Base-by-base conservation (phyloP, 306 rosid genomes). In the Crotalaria pallida region DNA sequence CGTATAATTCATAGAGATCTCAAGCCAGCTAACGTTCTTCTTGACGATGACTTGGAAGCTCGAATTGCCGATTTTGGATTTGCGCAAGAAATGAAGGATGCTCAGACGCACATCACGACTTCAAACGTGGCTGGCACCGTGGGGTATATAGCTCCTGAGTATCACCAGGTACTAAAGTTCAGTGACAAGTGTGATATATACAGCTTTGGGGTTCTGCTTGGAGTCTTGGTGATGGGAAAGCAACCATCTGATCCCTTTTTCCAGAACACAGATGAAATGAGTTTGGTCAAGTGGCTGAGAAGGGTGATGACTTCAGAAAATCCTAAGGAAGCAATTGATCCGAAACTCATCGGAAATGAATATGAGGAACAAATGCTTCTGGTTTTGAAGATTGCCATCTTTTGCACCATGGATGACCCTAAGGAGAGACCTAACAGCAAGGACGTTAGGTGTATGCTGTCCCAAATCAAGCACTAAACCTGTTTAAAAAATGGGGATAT, bases 1-100 rank as follows among this genome's bases (percentile, higher is more conserved):
- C 81, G 87, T 7, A 95, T 95, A 0, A 95, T 91, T 56, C 99
- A 95, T 22, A 74, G 99, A 5, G 97, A 89, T 77, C 86, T 95
- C 64, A 86, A 89, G 84, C 92, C 97, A 0, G 97, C 81, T 16
- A 95, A 91, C 18, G 55, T 91, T 41, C 86, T 95, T 48, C 88
- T 95, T 0, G 99, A 95, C 4, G 99, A 89, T 55, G 84, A 91
- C 26, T 86, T 91, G 96, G 99, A 89, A 52, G 99, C 97, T 7
- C 65, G 99, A 3, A 91, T 95, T 13, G 91, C 99, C 1, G 96
- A 95, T 84, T 95, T 95, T n/a, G 97, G 99, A 29, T 88, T 89
- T 1, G 99, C 99, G 0, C 91, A 95, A 57, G 87, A 88, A 12
- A 82, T 95, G 82, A 96, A 97, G 0, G 96, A 95, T 19, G 84